Evolutionary conservation across 768 basidiomycete genomes (phyloP).

Genomic region (Agrocybe praecox): DNA sequence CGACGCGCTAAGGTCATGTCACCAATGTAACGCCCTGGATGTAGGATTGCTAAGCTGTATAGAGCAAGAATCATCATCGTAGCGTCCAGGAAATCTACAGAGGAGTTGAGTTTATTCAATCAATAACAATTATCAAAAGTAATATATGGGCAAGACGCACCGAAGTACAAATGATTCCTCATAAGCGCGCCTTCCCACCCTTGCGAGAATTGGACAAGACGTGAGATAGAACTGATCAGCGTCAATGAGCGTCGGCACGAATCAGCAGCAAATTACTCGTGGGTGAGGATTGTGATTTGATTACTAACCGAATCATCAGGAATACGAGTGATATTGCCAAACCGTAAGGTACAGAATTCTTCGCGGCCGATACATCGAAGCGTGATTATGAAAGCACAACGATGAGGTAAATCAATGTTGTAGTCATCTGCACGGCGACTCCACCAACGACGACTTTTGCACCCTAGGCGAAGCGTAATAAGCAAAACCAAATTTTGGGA

Average conservation of each 20-base stretch:
- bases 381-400: background rate
- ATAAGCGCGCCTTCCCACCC: background rate
- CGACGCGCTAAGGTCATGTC: too few species aligned
- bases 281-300: background rate
- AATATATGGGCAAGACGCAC: too few species aligned
- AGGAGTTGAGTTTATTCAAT: background rate
- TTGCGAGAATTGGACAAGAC: background rate
- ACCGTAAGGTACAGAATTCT: background rate
- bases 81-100: background rate
- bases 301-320: background rate
- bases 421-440: background rate
- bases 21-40: background rate
- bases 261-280: background rate
- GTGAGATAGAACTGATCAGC: background rate
- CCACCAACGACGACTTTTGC: background rate
- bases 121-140: background rate
- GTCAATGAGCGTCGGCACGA: too few species aligned
- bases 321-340: background rate
- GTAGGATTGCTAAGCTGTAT: background rate
- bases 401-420: background rate
- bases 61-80: background rate
- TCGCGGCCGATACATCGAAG: too few species aligned
- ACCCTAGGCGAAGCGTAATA: background rate
- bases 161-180: background rate
- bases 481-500: background rate